Percentiles rank a stretch among this genome's conserved stretches.
phyloP scores from a whole-genome alignment of 257 asterid species.

The Paulownia fortunei region DNA sequence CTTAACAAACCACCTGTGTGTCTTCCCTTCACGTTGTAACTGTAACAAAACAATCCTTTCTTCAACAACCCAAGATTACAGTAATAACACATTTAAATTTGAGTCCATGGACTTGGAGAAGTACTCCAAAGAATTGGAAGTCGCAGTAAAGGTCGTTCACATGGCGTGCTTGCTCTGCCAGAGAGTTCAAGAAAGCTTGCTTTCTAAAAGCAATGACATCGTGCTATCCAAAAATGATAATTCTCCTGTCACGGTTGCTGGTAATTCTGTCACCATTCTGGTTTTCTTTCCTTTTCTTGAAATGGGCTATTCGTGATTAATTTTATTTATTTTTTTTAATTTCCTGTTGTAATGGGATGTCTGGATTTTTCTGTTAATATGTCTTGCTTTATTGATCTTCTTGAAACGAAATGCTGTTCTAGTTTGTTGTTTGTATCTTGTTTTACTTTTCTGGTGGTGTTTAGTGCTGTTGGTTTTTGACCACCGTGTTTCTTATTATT shows the following conservation, averaged over 20 bases:
- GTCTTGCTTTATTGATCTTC: too few relatives aligned
- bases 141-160: conserved; percentile 89
- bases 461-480: too few relatives aligned
- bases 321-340: too few relatives aligned
- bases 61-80: conserved; percentile 42
- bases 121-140: conserved; percentile 55
- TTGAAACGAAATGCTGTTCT: too few relatives aligned
- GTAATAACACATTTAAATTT: conserved; percentile 26
- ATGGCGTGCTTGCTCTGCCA: conserved; percentile 77
- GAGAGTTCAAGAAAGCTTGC: conserved; percentile 56
- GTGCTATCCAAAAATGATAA: conserved; percentile 74
- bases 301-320: not conserved
- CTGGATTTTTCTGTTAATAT: too few relatives aligned
- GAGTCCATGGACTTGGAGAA: conserved; percentile 31
- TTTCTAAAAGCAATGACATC: conserved; percentile 37
- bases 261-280: conserved; percentile 38
- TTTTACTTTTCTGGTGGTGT: too few relatives aligned
- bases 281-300: not conserved
- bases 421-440: too few relatives aligned
- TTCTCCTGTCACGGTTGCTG: conserved; percentile 85
- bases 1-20: conserved; percentile 20
- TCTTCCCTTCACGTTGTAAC: conserved; percentile 13
- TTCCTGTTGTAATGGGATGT: too few relatives aligned
- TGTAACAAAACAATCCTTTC: conserved; percentile 30
- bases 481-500: too few relatives aligned